Conservation (phyloP, 2,329 filamentous ascomycete species). For the Thelonectria discophora region DNA sequence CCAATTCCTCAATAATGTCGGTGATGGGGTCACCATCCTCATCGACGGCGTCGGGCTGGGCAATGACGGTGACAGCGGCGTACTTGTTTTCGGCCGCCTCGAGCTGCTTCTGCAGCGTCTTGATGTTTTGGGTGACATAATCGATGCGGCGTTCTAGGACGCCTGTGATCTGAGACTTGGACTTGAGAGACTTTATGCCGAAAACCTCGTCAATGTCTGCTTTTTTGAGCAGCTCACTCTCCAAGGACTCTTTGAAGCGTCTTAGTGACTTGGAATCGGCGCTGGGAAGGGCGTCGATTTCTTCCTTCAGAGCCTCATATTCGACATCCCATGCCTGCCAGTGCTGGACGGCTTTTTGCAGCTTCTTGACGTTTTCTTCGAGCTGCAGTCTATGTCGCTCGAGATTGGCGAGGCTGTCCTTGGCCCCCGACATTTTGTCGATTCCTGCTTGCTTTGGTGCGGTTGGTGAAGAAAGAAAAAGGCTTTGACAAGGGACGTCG, state of each 20-base stretch:
- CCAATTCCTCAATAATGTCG: conserved; percentile 91
- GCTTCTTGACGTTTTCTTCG: conserved; percentile 74
- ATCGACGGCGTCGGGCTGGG: conserved; percentile 68
- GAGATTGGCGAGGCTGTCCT: conserved; percentile 70
- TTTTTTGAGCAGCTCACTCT: conserved; percentile 69
- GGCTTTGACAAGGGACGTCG: background rate
- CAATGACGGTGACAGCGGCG: conserved; percentile 67
- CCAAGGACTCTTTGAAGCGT: conserved; percentile 65
- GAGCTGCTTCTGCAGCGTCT: conserved; percentile 77
- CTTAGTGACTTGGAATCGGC: conserved; percentile 60
- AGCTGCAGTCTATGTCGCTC: conserved; percentile 80
- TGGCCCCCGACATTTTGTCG: conserved; percentile 51
- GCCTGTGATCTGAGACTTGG: conserved; percentile 63
- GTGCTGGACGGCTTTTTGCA: conserved; percentile 80
- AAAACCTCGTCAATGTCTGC: conserved; percentile 63
- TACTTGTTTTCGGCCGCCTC: conserved; percentile 74
- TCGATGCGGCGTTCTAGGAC: conserved; percentile 77
- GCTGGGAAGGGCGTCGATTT: conserved; percentile 68
- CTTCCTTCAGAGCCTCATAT: conserved; percentile 88
- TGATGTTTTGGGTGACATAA: conserved; percentile 86
- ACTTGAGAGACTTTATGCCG: conserved; percentile 41
- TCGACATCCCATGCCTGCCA: conserved; percentile 94
- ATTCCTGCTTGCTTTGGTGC: conserved; percentile 19
- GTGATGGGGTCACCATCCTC: conserved; percentile 81
- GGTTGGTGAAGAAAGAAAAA: background rate